Conservation (phyloP, 2,329 filamentous ascomycete genomes). For the Botrytis squamosa region DNA sequence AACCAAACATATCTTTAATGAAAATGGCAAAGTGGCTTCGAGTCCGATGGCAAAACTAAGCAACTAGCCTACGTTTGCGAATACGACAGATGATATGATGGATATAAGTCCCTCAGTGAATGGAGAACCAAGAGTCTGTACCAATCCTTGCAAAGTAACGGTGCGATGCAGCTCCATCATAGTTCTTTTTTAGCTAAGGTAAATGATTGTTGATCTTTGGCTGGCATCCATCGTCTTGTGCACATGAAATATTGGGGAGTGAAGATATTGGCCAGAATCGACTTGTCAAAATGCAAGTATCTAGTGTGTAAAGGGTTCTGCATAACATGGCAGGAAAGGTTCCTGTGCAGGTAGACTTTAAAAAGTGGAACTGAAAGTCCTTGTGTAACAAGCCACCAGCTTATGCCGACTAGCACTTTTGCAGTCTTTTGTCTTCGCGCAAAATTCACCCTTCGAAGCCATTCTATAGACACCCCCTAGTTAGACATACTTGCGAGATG, state of each 20-base stretch:
- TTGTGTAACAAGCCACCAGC: conserved; percentile 1
- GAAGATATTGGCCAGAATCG: not conserved
- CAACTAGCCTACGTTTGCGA: not conserved
- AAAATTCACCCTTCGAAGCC: not conserved
- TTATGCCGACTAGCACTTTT: not conserved
- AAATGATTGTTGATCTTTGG: not conserved
- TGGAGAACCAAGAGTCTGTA: not conserved
- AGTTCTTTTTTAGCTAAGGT: not conserved
- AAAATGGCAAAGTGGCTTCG: not conserved
- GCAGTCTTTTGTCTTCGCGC: not conserved
- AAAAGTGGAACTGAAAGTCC: not conserved
- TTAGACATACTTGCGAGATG: not conserved
- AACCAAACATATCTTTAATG: conserved; percentile 4
- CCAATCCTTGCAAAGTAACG: not conserved
- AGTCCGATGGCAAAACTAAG: not conserved
- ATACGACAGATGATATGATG: conserved; percentile 7
- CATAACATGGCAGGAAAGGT: not conserved
- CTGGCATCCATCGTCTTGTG: not conserved
- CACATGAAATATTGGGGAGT: not conserved
- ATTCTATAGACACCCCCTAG: too few relatives aligned
- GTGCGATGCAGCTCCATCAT: not conserved
- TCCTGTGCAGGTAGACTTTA: not conserved
- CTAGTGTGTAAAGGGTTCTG: not conserved
- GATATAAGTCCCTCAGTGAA: not conserved
- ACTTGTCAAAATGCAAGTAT: not conserved